Percentiles rank a stretch among this genome's conserved stretches.
Evolutionary conservation across 202 grass and related monocot species (phyloP).

Genomic region (Digitaria exilis): DNA sequence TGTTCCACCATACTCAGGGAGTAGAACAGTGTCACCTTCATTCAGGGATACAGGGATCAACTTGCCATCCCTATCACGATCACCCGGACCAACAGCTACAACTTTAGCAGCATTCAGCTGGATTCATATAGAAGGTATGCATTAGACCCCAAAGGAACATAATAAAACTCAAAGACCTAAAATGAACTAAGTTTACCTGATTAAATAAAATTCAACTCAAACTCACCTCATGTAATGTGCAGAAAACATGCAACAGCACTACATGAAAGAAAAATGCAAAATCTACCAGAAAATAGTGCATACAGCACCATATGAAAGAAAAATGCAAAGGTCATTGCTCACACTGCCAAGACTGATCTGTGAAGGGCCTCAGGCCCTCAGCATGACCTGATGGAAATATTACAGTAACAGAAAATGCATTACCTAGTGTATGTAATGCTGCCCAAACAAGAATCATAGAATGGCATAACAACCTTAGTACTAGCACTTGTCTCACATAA

Average conservation of each 20-base stretch:
- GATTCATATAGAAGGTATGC: neutral
- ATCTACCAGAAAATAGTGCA: neutral
- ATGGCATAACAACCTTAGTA: neutral
- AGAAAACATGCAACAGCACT: neutral
- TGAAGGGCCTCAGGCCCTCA: too few species aligned
- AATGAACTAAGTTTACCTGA: neutral
- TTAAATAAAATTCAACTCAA: neutral
- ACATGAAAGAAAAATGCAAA: neutral
- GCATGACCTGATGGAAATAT: neutral
- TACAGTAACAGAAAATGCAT: neutral
- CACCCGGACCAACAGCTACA: constrained; percentile 69
- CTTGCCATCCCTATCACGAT: constrained; percentile 67
- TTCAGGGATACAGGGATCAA: constrained; percentile 65
- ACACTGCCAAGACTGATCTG: neutral
- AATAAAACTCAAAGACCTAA: neutral
- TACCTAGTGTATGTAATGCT: neutral
- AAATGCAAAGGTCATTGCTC: neutral
- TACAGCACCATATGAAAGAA: neutral
- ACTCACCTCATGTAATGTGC: neutral
- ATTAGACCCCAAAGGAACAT: neutral
- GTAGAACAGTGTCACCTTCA: constrained; percentile 72
- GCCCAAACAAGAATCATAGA: neutral
- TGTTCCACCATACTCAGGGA: constrained; percentile 75
- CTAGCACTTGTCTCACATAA: neutral
- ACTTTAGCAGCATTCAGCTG: constrained; percentile 80